These are phyloP conservation scores for Cryptococcus jaspeensis DNA, from an alignment of 1,284 basidiomycete genomes.

Conservation along the genomic window DNA sequence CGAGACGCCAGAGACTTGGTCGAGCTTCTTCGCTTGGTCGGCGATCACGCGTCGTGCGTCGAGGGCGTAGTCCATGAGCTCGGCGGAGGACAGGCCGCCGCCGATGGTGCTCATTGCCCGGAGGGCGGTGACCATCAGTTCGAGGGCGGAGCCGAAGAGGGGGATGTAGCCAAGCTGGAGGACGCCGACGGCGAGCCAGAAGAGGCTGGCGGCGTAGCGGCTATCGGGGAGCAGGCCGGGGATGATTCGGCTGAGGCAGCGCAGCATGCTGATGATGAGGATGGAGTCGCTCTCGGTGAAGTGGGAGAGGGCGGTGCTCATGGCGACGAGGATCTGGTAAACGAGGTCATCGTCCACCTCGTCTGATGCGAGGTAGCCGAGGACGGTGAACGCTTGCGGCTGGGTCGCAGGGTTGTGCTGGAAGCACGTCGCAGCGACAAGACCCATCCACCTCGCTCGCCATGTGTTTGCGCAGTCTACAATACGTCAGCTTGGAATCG, in stretches of 20 bases:
- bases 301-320: conserved; percentile 55
- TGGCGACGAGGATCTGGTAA: conserved; percentile 50
- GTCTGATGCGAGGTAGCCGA: conserved; percentile 72
- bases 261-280: conserved; percentile 76
- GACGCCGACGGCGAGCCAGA: conserved; percentile 81
- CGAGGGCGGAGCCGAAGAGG: conserved; percentile 67
- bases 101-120: conserved; percentile 51
- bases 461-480: conserved; percentile 83
- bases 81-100: conserved; percentile 31
- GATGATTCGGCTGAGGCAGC: conserved; percentile 75
- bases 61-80: conserved; percentile 61
- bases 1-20: conserved; percentile 69
- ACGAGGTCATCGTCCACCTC: conserved; percentile 61
- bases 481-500: neutral
- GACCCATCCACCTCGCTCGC: conserved; percentile 89
- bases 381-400: conserved; percentile 79
- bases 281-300: conserved; percentile 42
- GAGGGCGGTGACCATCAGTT: conserved; percentile 58
- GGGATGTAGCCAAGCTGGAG: conserved; percentile 72
- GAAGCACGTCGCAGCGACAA: conserved; percentile 89
- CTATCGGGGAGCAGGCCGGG: conserved; percentile 67
- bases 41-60: conserved; percentile 65
- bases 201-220: conserved; percentile 69
- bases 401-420: conserved; percentile 88
- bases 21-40: conserved; percentile 69